Percentiles rank a stretch among this genome's conserved stretches.
These are phyloP conservation scores for Macrolepiota albuminosa DNA, from an alignment of 768 basidiomycete genomes.

Conservation along the genomic window DNA sequence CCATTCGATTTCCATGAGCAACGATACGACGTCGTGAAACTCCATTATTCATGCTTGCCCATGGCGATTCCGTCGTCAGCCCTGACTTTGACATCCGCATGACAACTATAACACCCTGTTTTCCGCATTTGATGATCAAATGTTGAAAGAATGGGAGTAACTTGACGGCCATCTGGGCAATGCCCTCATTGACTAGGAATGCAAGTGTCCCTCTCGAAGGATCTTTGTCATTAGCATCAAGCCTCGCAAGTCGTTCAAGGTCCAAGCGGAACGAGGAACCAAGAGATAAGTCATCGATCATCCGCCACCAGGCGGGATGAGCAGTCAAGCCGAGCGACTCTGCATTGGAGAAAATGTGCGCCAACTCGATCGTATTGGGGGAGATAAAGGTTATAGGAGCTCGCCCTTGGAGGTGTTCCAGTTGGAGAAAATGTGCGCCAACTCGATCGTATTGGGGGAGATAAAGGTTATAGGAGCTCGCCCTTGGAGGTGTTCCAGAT, in stretches of 20 bases:
- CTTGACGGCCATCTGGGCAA: constrained; percentile 76
- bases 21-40: constrained; percentile 44
- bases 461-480: constrained; percentile 59
- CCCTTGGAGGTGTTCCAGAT: constrained; percentile 21
- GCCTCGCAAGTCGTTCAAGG: constrained; percentile 54
- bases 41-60: constrained; percentile 48
- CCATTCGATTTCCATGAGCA: constrained; percentile 39
- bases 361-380: constrained; percentile 82
- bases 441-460: constrained; percentile 85
- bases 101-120: constrained; percentile 56
- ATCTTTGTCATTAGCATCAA: constrained; percentile 35
- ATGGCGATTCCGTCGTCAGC: constrained; percentile 38
- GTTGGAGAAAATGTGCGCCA: constrained; percentile 50
- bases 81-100: constrained; percentile 43
- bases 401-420: too few species aligned
- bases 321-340: constrained; percentile 46
- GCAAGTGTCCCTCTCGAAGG: constrained; percentile 40
- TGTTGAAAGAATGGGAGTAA: constrained; percentile 83
- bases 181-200: constrained; percentile 65
- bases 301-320: constrained; percentile 59
- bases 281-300: constrained; percentile 61
- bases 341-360: constrained; percentile 42
- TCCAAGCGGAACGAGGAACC: constrained; percentile 62
- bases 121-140: constrained; percentile 83
- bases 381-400: constrained; percentile 69